Percentiles rank a stretch among this genome's conserved stretches.
Conservation (phyloP, 2,329 filamentous ascomycete species). For the Metarhizium guizhouense region DNA sequence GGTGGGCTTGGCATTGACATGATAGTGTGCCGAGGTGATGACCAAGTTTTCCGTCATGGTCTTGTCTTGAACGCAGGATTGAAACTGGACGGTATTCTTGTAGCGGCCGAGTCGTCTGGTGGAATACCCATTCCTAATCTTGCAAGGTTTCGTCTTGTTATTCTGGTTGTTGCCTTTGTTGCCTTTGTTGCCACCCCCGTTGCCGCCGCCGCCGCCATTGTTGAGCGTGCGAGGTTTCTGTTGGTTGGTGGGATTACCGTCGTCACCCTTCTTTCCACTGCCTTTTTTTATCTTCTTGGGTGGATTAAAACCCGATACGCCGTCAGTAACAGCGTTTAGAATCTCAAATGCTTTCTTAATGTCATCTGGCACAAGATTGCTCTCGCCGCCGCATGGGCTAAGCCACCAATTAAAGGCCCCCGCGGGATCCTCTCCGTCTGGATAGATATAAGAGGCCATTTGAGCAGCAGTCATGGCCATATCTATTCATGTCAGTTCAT, state of each 20-base stretch:
- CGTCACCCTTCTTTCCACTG: neutral
- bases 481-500: neutral
- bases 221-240: neutral
- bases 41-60: neutral
- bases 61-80: neutral
- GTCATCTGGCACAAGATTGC: slow-evolving; percentile 4
- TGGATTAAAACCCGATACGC: neutral
- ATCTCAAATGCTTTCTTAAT: slow-evolving; percentile 2
- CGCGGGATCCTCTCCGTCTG: slow-evolving; percentile 2
- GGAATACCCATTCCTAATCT: neutral
- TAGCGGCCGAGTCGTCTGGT: neutral
- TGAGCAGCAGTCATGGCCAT: neutral
- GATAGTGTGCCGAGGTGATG: neutral
- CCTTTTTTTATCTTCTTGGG: neutral
- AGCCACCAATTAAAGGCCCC: slow-evolving; percentile 5
- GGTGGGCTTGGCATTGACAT: neutral
- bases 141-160: neutral
- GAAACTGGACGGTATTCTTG: neutral
- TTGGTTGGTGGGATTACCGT: neutral
- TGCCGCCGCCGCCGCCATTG: neutral
- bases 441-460: slow-evolving; percentile 1
- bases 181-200: neutral
- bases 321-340: neutral
- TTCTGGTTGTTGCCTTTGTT: neutral
- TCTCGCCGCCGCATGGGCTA: slow-evolving; percentile 2